Conservation (phyloP, 192 early-diverging fungal genomes). For the Coemansia sp. region DNA sequence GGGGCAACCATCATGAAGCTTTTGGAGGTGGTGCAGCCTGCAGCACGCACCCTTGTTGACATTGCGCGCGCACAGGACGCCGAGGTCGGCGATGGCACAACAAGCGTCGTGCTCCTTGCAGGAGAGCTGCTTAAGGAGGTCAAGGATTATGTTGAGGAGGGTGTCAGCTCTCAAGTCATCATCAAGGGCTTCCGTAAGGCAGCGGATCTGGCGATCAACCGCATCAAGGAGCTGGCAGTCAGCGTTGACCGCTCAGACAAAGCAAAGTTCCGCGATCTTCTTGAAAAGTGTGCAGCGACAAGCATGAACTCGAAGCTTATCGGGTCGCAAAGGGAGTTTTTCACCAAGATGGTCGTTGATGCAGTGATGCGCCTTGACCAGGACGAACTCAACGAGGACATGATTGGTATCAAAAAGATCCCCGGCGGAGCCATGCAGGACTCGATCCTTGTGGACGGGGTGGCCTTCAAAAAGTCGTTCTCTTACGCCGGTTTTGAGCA, state of each 20-base stretch:
- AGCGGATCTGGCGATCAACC: slow-evolving; percentile 87
- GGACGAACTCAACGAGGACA: slow-evolving; percentile 88
- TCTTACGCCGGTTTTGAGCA: slow-evolving; percentile 99
- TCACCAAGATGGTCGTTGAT: slow-evolving; percentile 98
- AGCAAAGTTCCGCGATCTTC: slow-evolving; percentile 79
- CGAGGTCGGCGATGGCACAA: slow-evolving; percentile 98
- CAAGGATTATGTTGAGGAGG: slow-evolving; percentile 92
- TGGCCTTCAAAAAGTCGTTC: slow-evolving; percentile 99
- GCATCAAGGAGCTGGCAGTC: slow-evolving; percentile 90
- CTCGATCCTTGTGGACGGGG: slow-evolving; percentile 91
- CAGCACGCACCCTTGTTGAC: slow-evolving; percentile 96
- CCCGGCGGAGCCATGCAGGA: slow-evolving; percentile 99
- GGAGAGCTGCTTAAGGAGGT: slow-evolving; percentile 97
- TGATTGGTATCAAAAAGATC: slow-evolving; percentile 99
- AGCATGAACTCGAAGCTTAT: slow-evolving; percentile 99
- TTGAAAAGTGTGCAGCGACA: slow-evolving; percentile 96
- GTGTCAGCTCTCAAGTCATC: slow-evolving; percentile 89
- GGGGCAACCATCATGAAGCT: slow-evolving; percentile 98
- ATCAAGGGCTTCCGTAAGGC: slow-evolving; percentile 94
- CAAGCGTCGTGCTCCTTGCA: slow-evolving; percentile 93
- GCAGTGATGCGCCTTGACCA: slow-evolving; percentile 95
- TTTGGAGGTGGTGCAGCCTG: slow-evolving; percentile 97
- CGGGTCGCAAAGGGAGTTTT: slow-evolving; percentile 94
- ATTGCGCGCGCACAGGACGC: slow-evolving; percentile 98
- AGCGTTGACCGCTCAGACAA: slow-evolving; percentile 78